phyloP scores from a whole-genome alignment of 495 filamentous ascomycete genomes.

The Penicillium manginii region DNA sequence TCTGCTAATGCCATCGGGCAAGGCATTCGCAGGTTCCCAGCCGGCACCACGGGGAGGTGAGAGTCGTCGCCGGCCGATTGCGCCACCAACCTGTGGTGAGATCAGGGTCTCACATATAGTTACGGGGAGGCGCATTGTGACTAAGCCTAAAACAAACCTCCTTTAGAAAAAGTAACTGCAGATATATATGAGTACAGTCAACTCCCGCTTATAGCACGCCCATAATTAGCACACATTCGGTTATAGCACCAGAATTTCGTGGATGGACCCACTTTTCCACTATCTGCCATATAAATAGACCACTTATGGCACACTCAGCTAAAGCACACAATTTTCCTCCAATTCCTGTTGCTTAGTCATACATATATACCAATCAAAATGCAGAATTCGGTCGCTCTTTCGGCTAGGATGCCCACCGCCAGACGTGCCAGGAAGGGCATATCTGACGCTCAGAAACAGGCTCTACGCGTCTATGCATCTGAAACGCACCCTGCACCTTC shows the following conservation, averaged over 20 bases:
- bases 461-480: slow-evolving; percentile 12
- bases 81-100: too few species aligned
- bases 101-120: too few species aligned
- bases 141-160: too few species aligned
- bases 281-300: background rate
- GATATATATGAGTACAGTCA: too few species aligned
- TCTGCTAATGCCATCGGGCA: too few species aligned
- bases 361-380: slow-evolving; percentile 7
- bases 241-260: background rate
- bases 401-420: slow-evolving; percentile 5
- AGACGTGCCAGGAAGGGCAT: slow-evolving; percentile 10
- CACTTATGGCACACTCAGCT: background rate
- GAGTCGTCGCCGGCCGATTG: too few species aligned
- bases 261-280: background rate
- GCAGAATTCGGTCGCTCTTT: slow-evolving; percentile 9
- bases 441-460: slow-evolving; percentile 13
- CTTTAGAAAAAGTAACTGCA: too few species aligned
- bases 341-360: slow-evolving; percentile 7
- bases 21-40: too few species aligned
- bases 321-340: background rate
- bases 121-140: too few species aligned
- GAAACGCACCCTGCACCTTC: slow-evolving; percentile 5
- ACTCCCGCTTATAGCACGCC: slow-evolving; percentile 4
- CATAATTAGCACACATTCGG: background rate
- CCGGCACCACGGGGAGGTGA: too few species aligned